Evolutionary conservation across 2,329 filamentous ascomycete genomes (phyloP).

Genomic region (Colletotrichum brevisporum): DNA sequence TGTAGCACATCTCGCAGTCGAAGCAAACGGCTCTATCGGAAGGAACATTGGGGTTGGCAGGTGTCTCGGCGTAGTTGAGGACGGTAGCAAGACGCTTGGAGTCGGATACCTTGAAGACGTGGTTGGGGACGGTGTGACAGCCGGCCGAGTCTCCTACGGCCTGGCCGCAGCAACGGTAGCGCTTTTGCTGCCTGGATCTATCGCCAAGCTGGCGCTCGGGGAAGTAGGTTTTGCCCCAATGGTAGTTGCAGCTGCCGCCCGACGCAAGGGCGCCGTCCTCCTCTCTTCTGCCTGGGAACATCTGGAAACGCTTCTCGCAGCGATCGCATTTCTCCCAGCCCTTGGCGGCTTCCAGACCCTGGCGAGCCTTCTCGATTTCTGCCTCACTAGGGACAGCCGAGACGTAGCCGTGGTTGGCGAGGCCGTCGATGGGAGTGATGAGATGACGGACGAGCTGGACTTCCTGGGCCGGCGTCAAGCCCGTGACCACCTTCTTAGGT

Average conservation of each 20-base stretch:
- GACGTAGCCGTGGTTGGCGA: slow-evolving; percentile 84
- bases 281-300: slow-evolving; percentile 87
- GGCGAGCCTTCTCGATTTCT: slow-evolving; percentile 76
- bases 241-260: slow-evolving; percentile 84
- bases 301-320: slow-evolving; percentile 88
- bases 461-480: slow-evolving; percentile 78
- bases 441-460: slow-evolving; percentile 74
- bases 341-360: slow-evolving; percentile 75
- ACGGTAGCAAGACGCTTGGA: slow-evolving; percentile 81
- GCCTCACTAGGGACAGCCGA: slow-evolving; percentile 73
- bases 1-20: slow-evolving; percentile 99
- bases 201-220: slow-evolving; percentile 71
- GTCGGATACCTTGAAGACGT: slow-evolving; percentile 90
- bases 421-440: slow-evolving; percentile 72
- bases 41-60: slow-evolving; percentile 69
- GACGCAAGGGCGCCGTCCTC: slow-evolving; percentile 82
- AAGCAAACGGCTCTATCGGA: slow-evolving; percentile 80
- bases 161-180: slow-evolving; percentile 85
- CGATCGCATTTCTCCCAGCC: slow-evolving; percentile 93
- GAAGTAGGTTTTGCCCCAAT: slow-evolving; percentile 80
- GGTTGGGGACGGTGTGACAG: slow-evolving; percentile 78
- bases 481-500: slow-evolving; percentile 75
- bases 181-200: slow-evolving; percentile 69
- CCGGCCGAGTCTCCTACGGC: slow-evolving; percentile 79
- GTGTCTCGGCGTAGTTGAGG: slow-evolving; percentile 86